Evolutionary conservation across 192 early-diverging fungal species (phyloP), one percentile per base, ranked within the genome.

Genomic region (Phycomyces nitens): DNA sequence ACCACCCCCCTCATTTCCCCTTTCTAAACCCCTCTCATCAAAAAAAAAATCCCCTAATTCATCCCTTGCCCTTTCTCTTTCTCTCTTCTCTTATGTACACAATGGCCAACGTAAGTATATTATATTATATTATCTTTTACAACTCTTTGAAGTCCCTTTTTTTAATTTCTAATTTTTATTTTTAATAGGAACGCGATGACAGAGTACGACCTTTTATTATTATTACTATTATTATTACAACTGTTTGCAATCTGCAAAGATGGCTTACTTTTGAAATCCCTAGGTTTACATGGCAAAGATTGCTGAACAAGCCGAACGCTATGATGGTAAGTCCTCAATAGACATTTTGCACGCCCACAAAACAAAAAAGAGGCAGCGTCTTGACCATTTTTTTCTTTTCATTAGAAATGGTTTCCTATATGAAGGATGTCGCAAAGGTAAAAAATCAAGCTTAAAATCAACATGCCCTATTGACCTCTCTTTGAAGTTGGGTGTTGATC

Each of bases 261-360:
- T n/a, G n/a, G n/a, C n/a, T n/a, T n/a, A n/a, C n/a, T n/a, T n/a
- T n/a, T n/a, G n/a, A n/a, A 62, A 38, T 18, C 53, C 14, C 24
- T 70, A 88, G 76, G 96, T 98, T 62, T 98, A 95, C 87, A 93
- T 95, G 88, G 96, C 96, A 82, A 96, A 96, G 89, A 90, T 98
- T 74, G 90, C 94, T 68, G 96, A 98, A 85, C 96, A 98, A 81
- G 96, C 96, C 66, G 96, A 98, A 83, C 89, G 96, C 71, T 98
- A 98, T 79, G 96, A 98, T 77, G 95, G 94, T 97, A 85, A 75
- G 59, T 56, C 44, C 29, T 50, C 11, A n/a, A 64, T 41, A 55
- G 27, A 20, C 2, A n/a, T n/a, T n/a, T n/a, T n/a, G 27, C 5
- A 27, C 14, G 29, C 5, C 3, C 10, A 18, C 44, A 50, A 51